Conservation (phyloP, 2,329 filamentous ascomycete species). For the Chrysoporthe puriensis region DNA sequence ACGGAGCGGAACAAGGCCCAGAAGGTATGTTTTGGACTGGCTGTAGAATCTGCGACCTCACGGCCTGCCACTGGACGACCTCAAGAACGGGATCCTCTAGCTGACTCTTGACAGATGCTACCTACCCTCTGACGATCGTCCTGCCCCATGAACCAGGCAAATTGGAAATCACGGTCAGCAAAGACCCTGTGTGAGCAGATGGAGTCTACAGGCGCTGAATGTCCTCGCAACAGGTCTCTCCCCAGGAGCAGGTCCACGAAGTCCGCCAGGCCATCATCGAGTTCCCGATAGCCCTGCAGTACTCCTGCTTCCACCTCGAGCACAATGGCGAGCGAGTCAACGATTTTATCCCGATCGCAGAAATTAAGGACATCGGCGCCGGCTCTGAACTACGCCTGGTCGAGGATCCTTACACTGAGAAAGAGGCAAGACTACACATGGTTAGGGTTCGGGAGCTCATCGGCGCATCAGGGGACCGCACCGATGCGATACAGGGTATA, state of each 20-base stretch:
- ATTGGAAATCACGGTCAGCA: conserved; percentile 80
- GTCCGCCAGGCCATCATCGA: conserved; percentile 96
- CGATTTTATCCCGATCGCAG: conserved; percentile 90
- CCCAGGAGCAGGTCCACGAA: conserved; percentile 96
- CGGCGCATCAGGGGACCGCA: conserved; percentile 85
- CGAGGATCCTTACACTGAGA: conserved; percentile 97
- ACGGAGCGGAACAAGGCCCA: conserved; percentile 36
- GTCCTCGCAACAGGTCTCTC: conserved; percentile 67
- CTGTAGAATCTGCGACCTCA: conserved; percentile 25
- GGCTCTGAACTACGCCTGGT: conserved; percentile 81
- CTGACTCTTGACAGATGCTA: conserved; percentile 42
- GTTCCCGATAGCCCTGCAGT: conserved; percentile 88
- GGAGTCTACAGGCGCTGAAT: conserved; percentile 32
- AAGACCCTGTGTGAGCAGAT: conserved; percentile 18
- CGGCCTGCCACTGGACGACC: neutral
- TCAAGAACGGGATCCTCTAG: neutral
- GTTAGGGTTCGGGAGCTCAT: conserved; percentile 90
- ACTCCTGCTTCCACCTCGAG: conserved; percentile 98
- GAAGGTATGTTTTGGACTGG: conserved; percentile 39
- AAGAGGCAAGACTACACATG: conserved; percentile 94
- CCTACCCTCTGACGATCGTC: conserved; percentile 71
- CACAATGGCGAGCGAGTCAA: conserved; percentile 88
- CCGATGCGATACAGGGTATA: conserved; percentile 85
- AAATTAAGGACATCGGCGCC: conserved; percentile 77
- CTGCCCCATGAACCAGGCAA: conserved; percentile 79